phyloP scores from a whole-genome alignment of 129 eudicot genomes.

The Escallonia herrerae region DNA sequence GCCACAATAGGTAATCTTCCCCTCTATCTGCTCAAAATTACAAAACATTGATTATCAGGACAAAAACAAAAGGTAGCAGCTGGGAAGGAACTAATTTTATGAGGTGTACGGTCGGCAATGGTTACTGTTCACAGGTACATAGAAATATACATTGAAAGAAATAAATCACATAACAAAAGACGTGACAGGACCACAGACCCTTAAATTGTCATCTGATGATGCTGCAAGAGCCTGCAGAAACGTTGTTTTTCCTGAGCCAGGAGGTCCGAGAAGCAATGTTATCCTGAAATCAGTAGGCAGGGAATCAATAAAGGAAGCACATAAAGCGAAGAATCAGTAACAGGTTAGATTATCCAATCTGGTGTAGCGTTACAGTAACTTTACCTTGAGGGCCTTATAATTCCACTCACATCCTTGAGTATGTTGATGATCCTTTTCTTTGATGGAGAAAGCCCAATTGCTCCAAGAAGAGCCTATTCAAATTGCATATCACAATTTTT shows the following conservation, averaged over 20 bases:
- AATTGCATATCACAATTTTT: neutral
- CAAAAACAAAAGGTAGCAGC: no score
- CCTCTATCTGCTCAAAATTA: no score
- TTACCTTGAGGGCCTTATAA: conserved; percentile 44
- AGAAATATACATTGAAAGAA: no score
- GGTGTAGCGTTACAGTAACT: neutral
- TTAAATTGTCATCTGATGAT: no score
- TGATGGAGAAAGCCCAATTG: conserved; percentile 30
- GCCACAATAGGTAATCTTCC: no score
- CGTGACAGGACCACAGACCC: neutral
- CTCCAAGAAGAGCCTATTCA: conserved; percentile 25
- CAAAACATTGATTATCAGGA: neutral
- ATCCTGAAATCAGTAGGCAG: neutral
- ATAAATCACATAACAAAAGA: no score
- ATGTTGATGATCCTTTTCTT: conserved; percentile 33
- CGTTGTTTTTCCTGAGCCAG: no score
- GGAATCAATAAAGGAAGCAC: neutral
- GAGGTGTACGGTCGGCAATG: no score
- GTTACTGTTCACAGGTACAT: no score
- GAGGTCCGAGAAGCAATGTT: no score
- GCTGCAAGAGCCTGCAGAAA: no score
- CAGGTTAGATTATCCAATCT: no score
- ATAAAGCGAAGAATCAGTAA: neutral
- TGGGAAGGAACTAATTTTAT: neutral
- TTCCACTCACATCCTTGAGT: conserved; percentile 36